Conservation (phyloP, 768 basidiomycete species). For the Lentinula edodes region DNA sequence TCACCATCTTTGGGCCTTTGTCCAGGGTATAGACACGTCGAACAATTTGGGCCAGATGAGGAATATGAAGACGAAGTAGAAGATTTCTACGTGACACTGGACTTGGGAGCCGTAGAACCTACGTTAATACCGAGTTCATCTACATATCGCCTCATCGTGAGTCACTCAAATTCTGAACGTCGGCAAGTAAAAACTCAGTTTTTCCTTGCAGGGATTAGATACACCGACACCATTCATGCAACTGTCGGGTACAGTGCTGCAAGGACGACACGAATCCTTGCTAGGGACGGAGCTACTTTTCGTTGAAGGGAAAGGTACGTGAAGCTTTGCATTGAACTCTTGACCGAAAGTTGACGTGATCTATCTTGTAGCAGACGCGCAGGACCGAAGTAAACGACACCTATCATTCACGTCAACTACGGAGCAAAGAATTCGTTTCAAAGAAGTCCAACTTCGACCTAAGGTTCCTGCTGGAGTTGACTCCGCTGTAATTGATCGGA, state of each 20-base stretch:
- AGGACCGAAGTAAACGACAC: slow-evolving; percentile 43
- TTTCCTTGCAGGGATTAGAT: slow-evolving; percentile 56
- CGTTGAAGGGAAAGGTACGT: slow-evolving; percentile 57
- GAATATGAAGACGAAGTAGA: slow-evolving; percentile 59
- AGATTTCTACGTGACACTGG: slow-evolving; percentile 65
- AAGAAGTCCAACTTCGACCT: slow-evolving; percentile 18
- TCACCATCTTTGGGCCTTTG: not conserved
- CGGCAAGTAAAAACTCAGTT: not conserved
- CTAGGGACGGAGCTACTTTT: slow-evolving; percentile 77
- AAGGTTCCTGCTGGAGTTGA: not conserved
- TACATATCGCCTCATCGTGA: slow-evolving; percentile 68
- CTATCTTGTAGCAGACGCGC: slow-evolving; percentile 25
- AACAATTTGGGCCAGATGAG: slow-evolving; percentile 60
- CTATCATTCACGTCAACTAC: slow-evolving; percentile 56
- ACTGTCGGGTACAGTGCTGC: slow-evolving; percentile 68
- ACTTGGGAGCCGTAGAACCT: slow-evolving; percentile 67
- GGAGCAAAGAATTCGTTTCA: slow-evolving; percentile 64
- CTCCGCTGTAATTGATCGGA: too few relatives aligned
- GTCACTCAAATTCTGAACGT: slow-evolving; percentile 19
- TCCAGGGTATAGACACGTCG: slow-evolving; percentile 58
- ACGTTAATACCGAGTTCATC: slow-evolving; percentile 69
- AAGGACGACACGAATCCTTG: slow-evolving; percentile 61
- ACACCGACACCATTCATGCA: slow-evolving; percentile 75
- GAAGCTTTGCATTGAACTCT: not conserved
- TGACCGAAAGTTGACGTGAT: slow-evolving; percentile 2